phyloP scores from a whole-genome alignment of 2,329 filamentous ascomycete species.

The Claviceps sp. region DNA sequence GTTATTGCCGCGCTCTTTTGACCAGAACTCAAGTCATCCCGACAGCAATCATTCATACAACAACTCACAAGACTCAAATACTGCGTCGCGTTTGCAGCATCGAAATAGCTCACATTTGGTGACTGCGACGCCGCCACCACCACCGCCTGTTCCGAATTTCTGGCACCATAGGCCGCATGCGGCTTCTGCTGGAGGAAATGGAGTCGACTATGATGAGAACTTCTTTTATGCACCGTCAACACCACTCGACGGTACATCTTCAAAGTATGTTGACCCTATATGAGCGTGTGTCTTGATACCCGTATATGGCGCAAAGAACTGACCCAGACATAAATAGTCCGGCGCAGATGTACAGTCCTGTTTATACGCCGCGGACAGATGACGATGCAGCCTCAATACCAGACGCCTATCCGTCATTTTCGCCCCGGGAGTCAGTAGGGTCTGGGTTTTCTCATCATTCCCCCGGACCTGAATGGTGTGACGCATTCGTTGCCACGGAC shows the following conservation, averaged over 20 bases:
- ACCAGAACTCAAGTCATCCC: background rate
- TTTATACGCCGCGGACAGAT: background rate
- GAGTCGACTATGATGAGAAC: background rate
- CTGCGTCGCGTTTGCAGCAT: background rate
- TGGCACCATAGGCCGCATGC: conserved; percentile 1
- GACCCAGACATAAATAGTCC: background rate
- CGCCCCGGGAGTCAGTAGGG: background rate
- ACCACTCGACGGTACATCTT: background rate
- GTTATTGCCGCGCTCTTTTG: conserved; percentile 1
- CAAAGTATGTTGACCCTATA: background rate
- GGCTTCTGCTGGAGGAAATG: background rate
- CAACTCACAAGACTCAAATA: background rate
- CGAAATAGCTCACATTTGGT: background rate
- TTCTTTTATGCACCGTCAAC: background rate
- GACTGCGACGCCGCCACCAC: background rate
- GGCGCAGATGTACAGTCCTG: background rate
- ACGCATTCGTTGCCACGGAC: background rate
- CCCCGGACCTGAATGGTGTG: background rate
- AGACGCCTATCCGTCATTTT: background rate
- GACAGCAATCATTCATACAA: background rate
- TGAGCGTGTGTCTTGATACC: background rate
- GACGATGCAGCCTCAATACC: conserved; percentile 1
- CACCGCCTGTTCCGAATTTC: conserved; percentile 2
- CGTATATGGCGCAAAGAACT: background rate
- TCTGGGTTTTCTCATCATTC: background rate